Base-by-base conservation (phyloP, 78 protist genomes). In the Dictyostelium capitatum region DNA sequence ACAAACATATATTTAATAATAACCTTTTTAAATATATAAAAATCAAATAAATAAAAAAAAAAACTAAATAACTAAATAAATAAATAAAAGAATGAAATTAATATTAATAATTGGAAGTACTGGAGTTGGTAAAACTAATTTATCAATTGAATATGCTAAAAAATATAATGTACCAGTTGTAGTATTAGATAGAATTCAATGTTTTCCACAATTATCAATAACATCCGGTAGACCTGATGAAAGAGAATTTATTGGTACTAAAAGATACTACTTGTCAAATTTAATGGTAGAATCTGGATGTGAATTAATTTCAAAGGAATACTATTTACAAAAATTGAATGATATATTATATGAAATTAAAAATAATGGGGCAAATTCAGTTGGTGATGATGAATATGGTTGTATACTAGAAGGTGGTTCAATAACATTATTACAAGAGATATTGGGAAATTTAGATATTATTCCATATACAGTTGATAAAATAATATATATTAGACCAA, bases 111-210 rank as follows among this genome's bases (percentile, higher is more conserved):
- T 67, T 32, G 75, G 75, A 6, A 15, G 46, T 6, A 67, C 75
- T 32, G 75, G 75, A 14, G 47, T 67, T 1, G 75, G 75, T 15
- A 67, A 67, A 67, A 67, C 75, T 15, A 41, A 67, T 32, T 32
- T 67, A 20, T 67, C 75, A 32, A 67, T 67, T 28, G 37, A 67
- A 12, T 67, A 67, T 32, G 28, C 75, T 14, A 67, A 67, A 14
- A 67, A 32, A 67, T 15, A 67, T 67, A 67, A 67, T 32, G 43
- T 4, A 5, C 75, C 75, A 15, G 75, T 67, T 32, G 47, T 67
- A 15, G 75, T 67, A 28, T 67, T 67, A 32, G 75, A 67, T 67
- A 67, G 75, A 67, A 67, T 67, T 67, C 75, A 67, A 67, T 67
- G 75, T 15, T 67, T 32, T 67, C 48, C 75, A 32, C 47, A 67